Percentiles rank a stretch among this genome's conserved stretches.
Evolutionary conservation across 1,284 basidiomycete species (phyloP).

Genomic region (Apiotrichum gracile): DNA sequence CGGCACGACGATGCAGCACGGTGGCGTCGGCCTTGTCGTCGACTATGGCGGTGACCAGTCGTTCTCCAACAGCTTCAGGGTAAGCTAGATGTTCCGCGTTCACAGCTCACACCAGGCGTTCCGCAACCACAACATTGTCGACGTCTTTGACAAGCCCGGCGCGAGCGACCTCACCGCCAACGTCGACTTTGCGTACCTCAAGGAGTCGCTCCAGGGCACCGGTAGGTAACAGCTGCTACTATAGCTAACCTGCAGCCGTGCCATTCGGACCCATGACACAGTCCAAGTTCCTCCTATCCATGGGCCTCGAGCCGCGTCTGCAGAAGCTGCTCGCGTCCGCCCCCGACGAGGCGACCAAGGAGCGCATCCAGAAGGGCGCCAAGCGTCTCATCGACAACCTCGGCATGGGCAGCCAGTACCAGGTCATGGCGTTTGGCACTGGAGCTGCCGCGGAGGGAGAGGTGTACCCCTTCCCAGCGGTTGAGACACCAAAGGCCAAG

Average conservation of each 20-base stretch:
- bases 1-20: slow-evolving; percentile 56
- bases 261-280: slow-evolving; percentile 65
- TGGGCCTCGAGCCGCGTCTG: slow-evolving; percentile 63
- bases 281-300: slow-evolving; percentile 60
- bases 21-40: slow-evolving; percentile 73
- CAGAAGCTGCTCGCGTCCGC: slow-evolving; percentile 54
- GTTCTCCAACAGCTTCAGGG: slow-evolving; percentile 73
- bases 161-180: slow-evolving; percentile 89
- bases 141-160: slow-evolving; percentile 79
- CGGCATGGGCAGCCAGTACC: slow-evolving; percentile 57
- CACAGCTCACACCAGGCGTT: slow-evolving; percentile 62
- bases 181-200: slow-evolving; percentile 87
- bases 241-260: slow-evolving; percentile 37
- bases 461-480: slow-evolving; percentile 44
- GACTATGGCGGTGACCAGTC: slow-evolving; percentile 80
- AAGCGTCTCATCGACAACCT: slow-evolving; percentile 52
- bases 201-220: slow-evolving; percentile 63
- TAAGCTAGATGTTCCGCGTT: slow-evolving; percentile 45
- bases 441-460: slow-evolving; percentile 20
- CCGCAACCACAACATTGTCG: slow-evolving; percentile 76
- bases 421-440: slow-evolving; percentile 51
- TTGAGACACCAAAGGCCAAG: background rate
- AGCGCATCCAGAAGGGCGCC: slow-evolving; percentile 49
- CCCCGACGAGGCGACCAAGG: slow-evolving; percentile 49
- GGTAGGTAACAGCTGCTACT: slow-evolving; percentile 49